Conservation (phyloP, 2,329 filamentous ascomycete genomes). For the Xylaria digitata region DNA sequence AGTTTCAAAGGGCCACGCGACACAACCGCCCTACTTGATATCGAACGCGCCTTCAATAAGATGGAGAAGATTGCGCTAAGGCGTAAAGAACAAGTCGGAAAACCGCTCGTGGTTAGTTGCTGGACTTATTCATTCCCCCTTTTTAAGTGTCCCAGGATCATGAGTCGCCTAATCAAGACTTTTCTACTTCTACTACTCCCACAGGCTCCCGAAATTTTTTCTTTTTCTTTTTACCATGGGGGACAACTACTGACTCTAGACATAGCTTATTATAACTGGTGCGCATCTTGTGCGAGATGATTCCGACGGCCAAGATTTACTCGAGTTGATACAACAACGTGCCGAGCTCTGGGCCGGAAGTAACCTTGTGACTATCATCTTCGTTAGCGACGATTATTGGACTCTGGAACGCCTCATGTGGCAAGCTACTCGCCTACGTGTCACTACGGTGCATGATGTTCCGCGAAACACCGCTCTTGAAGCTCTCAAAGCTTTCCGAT, state of each 20-base stretch:
- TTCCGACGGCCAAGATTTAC: constrained; percentile 90
- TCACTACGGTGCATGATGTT: constrained; percentile 64
- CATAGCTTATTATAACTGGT: constrained; percentile 83
- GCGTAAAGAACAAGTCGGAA: constrained; percentile 68
- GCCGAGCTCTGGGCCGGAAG: constrained; percentile 86
- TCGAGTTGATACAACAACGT: constrained; percentile 92
- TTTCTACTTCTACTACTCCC: too few species aligned
- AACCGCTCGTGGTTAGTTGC: constrained; percentile 70
- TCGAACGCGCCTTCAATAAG: constrained; percentile 96
- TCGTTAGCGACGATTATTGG: constrained; percentile 71
- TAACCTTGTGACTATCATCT: constrained; percentile 70
- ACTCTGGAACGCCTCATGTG: constrained; percentile 67
- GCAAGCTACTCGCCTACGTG: constrained; percentile 65
- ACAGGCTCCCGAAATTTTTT: too few species aligned
- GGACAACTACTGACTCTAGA: too few species aligned
- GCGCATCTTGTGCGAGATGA: constrained; percentile 91
- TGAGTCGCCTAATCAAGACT: too few species aligned
- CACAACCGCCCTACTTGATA: constrained; percentile 89
- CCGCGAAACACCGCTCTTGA: constrained; percentile 60
- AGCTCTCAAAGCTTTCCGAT: constrained; percentile 62
- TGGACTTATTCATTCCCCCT: too few species aligned
- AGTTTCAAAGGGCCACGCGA: constrained; percentile 92
- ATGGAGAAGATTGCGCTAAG: constrained; percentile 90
- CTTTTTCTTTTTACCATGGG: too few species aligned
- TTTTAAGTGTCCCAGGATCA: too few species aligned